These are phyloP conservation scores for Fistulina hepatica DNA, from an alignment of 1,284 basidiomycete species.

Conservation along the genomic window DNA sequence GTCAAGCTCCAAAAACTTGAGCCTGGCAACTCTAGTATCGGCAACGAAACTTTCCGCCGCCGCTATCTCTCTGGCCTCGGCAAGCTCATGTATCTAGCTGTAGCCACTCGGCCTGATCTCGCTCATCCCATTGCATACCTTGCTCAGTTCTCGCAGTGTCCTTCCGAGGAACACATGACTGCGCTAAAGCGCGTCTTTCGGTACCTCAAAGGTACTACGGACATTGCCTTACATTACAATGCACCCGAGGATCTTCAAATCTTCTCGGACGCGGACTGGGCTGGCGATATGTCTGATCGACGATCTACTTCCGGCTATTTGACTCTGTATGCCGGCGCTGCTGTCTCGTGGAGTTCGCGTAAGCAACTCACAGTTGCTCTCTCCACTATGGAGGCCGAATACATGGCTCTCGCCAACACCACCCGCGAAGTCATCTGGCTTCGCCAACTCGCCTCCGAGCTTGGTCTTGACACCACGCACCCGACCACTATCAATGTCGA, in stretches of 20 bases:
- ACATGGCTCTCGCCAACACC: slow-evolving; percentile 21
- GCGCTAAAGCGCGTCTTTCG: slow-evolving; percentile 21
- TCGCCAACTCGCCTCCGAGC: slow-evolving; percentile 18
- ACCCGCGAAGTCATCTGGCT: slow-evolving; percentile 26
- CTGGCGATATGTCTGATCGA: slow-evolving; percentile 12
- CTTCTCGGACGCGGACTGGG: slow-evolving; percentile 23
- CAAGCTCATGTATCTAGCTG: slow-evolving; percentile 22
- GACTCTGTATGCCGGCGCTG: slow-evolving; percentile 19
- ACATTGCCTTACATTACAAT: slow-evolving; percentile 15
- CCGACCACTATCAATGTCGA: slow-evolving; percentile 20
- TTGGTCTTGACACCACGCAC: slow-evolving; percentile 8
- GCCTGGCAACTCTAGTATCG: slow-evolving; percentile 4
- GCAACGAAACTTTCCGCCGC: neutral
- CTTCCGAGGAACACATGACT: slow-evolving; percentile 18
- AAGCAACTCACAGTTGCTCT: slow-evolving; percentile 23
- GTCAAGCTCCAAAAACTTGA: slow-evolving; percentile 13
- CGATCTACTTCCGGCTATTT: slow-evolving; percentile 24
- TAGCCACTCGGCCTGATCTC: slow-evolving; percentile 24
- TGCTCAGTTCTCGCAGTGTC: slow-evolving; percentile 20
- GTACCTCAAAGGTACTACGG: slow-evolving; percentile 22
- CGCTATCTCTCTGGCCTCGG: slow-evolving; percentile 15
- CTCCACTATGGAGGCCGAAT: slow-evolving; percentile 23
- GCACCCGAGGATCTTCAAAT: slow-evolving; percentile 9
- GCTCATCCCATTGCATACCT: slow-evolving; percentile 19
- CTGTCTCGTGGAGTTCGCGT: slow-evolving; percentile 27